These are phyloP conservation scores for Yarrowia osloensis DNA, from an alignment of 805 yeast species.

Conservation along the genomic window DNA sequence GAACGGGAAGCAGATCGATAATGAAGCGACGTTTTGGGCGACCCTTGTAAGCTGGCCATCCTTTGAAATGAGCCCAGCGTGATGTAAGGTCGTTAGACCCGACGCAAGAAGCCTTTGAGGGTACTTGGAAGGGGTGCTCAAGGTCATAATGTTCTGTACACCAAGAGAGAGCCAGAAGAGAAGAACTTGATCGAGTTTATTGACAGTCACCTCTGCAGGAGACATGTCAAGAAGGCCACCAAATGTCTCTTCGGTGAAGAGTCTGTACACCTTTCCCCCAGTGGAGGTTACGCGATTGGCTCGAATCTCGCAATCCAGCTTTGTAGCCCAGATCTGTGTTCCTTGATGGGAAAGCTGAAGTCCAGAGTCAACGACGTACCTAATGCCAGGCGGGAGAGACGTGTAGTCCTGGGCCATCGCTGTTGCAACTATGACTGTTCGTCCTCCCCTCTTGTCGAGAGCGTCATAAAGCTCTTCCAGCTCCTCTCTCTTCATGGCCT, in stretches of 20 bases:
- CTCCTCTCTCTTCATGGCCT: slow-evolving; percentile 4
- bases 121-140: background rate
- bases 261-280: slow-evolving; percentile 7
- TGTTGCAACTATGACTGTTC: background rate
- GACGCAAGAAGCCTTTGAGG: background rate
- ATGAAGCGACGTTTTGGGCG: background rate
- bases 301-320: slow-evolving; percentile 7
- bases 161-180: background rate
- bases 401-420: slow-evolving; percentile 5
- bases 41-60: background rate
- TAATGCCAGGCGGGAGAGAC: background rate
- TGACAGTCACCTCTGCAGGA: background rate
- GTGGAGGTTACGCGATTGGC: background rate
- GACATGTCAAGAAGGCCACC: background rate
- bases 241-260: slow-evolving; percentile 1
- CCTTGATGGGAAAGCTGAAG: background rate
- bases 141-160: background rate
- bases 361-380: slow-evolving; percentile 1
- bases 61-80: background rate
- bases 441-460: background rate
- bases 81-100: background rate
- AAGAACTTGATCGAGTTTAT: background rate
- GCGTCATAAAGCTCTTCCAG: background rate
- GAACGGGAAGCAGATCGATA: background rate
- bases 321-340: background rate